phyloP scores from a whole-genome alignment of 306 rosid species.

The Ziziphus jujuba region DNA sequence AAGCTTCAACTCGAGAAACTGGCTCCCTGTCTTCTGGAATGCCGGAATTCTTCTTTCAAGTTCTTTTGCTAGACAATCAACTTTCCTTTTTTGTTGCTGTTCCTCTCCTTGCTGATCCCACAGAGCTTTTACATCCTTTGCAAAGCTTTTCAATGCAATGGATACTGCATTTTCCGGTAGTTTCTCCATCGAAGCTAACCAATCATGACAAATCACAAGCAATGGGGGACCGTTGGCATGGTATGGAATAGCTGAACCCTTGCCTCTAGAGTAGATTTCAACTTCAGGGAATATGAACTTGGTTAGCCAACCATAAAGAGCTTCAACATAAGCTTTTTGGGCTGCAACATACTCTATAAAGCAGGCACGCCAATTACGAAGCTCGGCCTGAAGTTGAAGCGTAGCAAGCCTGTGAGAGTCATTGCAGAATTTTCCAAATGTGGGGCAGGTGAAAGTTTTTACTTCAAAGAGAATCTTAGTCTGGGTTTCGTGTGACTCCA shows the following conservation, averaged over 20 bases:
- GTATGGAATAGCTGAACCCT: slow-evolving; percentile 41
- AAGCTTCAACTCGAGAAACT: slow-evolving; percentile 56
- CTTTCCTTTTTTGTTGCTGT: slow-evolving; percentile 84
- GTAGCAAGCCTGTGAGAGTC: slow-evolving; percentile 79
- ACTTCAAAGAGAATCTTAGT: slow-evolving; percentile 77
- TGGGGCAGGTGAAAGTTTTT: slow-evolving; percentile 58
- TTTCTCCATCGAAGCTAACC: slow-evolving; percentile 72
- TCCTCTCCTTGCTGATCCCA: slow-evolving; percentile 77
- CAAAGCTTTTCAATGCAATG: slow-evolving; percentile 56
- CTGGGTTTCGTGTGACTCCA: slow-evolving; percentile 91
- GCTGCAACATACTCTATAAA: slow-evolving; percentile 65
- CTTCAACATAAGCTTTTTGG: slow-evolving; percentile 75
- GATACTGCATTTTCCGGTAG: slow-evolving; percentile 64
- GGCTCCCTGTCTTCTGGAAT: slow-evolving; percentile 50
- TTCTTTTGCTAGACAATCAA: slow-evolving; percentile 61
- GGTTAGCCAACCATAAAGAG: slow-evolving; percentile 83
- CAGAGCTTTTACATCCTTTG: slow-evolving; percentile 66
- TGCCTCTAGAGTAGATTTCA: slow-evolving; percentile 65
- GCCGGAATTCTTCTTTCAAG: slow-evolving; percentile 52
- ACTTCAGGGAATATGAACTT: slow-evolving; percentile 83
- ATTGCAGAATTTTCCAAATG: slow-evolving; percentile 64
- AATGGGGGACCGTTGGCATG: slow-evolving; percentile 69
- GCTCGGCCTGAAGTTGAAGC: slow-evolving; percentile 71
- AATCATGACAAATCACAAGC: slow-evolving; percentile 65
- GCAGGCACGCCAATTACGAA: slow-evolving; percentile 75